Evolutionary conservation across 371 early-diverging fungal species (phyloP), one percentile per base, ranked within the genome.

Genomic region (Mucor racemosus): DNA sequence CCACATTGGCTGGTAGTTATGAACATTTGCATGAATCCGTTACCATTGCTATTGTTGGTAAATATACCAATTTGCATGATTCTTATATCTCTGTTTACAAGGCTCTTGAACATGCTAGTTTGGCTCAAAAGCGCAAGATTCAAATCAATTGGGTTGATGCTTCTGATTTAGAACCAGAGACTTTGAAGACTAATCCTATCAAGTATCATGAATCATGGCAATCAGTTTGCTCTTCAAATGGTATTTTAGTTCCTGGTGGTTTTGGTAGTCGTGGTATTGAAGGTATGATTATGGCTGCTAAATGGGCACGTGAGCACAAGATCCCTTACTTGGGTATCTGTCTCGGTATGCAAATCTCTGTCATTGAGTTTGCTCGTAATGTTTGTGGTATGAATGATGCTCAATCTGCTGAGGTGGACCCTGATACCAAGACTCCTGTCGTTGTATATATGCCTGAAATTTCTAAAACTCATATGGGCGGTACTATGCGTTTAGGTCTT

Each of bases 191-290:
- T 59, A 88, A 94, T 72, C 94, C 98, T 40, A 83, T 92, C 76
- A 94, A 94, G 79, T 97, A 93, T 81, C 93, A 97, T 71, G 96
- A 97, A 72, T 92, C 97, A 4, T 97, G 97, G 99, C 86, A 92
- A 72, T 81, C 81, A 38, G 78, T 99, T 55, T 92, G 93, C 79
- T 86, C 90, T 21, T 93, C 96, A 39, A 81, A 97, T 76, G 99
- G 99, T 64, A 94, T 99, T 60, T 83, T 99, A n/a, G 95, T 99
- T 26, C 99, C 99, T 19, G 99, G 99, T 73, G 99, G 99, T 38
- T 99, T 99, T 78, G 99, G 99, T 59, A 82, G 81, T 62, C 95
- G 99, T 76, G 99, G 99, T 69, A 91, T 92, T 42, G 99, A 99
- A 76, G 99, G 99, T 71, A 99, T 95, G 93, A 89, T 99, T 46